Percentiles rank a stretch among this genome's conserved stretches.
Evolutionary conservation across 371 early-diverging fungal species (phyloP).

Genomic region (Mucor mucedo): DNA sequence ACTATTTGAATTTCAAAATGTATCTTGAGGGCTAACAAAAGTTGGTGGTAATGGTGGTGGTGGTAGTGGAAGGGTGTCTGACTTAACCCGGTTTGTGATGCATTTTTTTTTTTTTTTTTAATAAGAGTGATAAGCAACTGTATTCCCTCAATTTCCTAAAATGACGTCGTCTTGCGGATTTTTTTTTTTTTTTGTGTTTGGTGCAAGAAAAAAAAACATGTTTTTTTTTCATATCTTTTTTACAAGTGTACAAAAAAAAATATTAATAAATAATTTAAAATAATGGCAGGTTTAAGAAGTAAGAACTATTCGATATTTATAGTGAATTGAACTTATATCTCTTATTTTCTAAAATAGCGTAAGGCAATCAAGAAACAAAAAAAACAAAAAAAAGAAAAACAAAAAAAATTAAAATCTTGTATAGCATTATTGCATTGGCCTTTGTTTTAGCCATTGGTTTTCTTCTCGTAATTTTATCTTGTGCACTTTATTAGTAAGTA

Average conservation of each 20-base stretch:
- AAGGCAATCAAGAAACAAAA: not conserved
- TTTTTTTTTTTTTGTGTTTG: too few species aligned
- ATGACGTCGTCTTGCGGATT: too few species aligned
- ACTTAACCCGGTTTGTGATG: too few species aligned
- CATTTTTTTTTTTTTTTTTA: too few species aligned
- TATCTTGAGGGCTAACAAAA: too few species aligned
- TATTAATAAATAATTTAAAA: not conserved
- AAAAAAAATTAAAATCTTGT: conserved; percentile 1
- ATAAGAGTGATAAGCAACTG: too few species aligned
- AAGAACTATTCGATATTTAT: not conserved
- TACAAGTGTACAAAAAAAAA: not conserved
- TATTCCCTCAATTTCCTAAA: too few species aligned
- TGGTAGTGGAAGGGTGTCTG: too few species aligned
- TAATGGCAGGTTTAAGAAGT: conserved; percentile 34
- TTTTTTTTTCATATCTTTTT: conserved; percentile 3
- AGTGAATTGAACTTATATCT: too few species aligned
- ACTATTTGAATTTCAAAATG: too few species aligned
- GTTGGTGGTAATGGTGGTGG: too few species aligned
- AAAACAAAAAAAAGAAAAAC: not conserved
- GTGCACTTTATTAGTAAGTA: conserved; percentile 84
- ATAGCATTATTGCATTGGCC: conserved; percentile 79
- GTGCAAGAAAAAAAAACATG: not conserved
- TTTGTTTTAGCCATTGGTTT: conserved; percentile 90
- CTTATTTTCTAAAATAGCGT: conserved; percentile 7
- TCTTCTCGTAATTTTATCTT: conserved; percentile 89